Evolutionary conservation across 352 stramenopile genomes (phyloP), one percentile per base, ranked within the genome.

Genomic region (Blastocystis sp.): DNA sequence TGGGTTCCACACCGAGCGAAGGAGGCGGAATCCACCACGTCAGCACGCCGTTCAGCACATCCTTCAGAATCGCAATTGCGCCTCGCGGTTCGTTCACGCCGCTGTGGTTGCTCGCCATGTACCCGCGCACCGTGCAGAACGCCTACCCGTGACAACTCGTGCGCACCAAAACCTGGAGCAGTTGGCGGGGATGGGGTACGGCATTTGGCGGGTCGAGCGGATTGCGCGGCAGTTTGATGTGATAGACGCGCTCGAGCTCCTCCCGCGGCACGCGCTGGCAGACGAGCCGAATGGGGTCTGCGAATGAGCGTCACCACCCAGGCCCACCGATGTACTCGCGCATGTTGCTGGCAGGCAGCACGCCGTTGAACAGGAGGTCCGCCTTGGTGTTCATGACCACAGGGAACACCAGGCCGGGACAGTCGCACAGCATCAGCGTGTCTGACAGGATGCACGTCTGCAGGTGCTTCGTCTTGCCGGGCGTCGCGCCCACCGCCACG

Each of bases 401-500:
- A 2, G 97, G 97, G 91, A 99, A 99, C 7, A 99, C 97, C 24
- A 99, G 92, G 89, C 97, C 97, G 4, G 97, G 97, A 90, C 97
- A 99, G 94, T 99, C 97, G 89, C 97, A 99, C n/a, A 99, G 92
- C 93, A 98, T 97, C 87, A 99, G 92, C 43, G 45, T 96, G 90
- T 98, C 93, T 28, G 95, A 97, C 21, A 99, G 90, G 10, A 98
- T 91, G 60, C 99, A 91, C 61, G 97, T 99, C 94, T 99, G 97
- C 89, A 99, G 99, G 92, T 99, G 97, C 91, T 99, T 99, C 4
- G 97, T 99, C 91, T 99, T 99, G 87, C 97, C 97, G 7, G 97
- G 97, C 54, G 97, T 98, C 38, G 95, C 93, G 66, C 95, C 96
- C 17, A 99, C 97, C 40, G 93, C 97, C 24, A 99, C 97, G 77